Evolutionary conservation across 208 protist species (phyloP), one percentile per base, ranked within the genome.

Genomic region (Borovskyia barvae): DNA sequence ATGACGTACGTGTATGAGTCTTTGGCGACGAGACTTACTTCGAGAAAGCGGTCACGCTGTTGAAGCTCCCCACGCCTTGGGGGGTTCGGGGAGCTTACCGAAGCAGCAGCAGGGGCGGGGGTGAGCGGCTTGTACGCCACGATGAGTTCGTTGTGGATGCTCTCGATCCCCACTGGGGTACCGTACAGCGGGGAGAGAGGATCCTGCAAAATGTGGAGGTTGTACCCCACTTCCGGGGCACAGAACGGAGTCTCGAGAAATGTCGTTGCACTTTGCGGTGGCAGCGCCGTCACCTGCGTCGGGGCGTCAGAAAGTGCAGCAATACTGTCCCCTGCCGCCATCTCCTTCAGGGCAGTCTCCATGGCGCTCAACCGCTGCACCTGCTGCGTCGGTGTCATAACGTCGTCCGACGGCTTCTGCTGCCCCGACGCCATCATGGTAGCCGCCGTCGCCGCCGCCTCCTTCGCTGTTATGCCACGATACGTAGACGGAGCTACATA

Each of bases 1-100:
- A 85, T 77, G 1, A 96, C 67, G 63, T 86, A 96, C 2, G 90
- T 96, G 74, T 92, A 92, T 37, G 86, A 62, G 17, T 72, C 82
- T 4, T 74, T 59, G 17, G 73, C 66, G 11, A 80, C 69, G 14
- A 96, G 59, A 2, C 82, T 85, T 19, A 86, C 77, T 22, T 96
- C 86, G 22, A 91, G 47, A 36, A 84, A 82, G 19, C 75, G 68
- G 52, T 89, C 82, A 0, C 71, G 51, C 3, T 76, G 45, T 14
- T 30, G 40, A 33, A 65, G 40, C 28, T 12, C 19, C 22, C 32
- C 14, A 41, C 43, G 26, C n/a, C n/a, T n/a, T n/a, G n/a, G n/a
- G n/a, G n/a, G n/a, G n/a, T n/a, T n/a, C n/a, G n/a, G n/a, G 43
- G 5, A 39, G 14, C 45, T 7, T 6, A 20, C 54, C n/a, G 37